These are phyloP conservation scores for Lasiodiplodia theobromae DNA, from an alignment of 2,329 filamentous ascomycete species.

Conservation along the genomic window DNA sequence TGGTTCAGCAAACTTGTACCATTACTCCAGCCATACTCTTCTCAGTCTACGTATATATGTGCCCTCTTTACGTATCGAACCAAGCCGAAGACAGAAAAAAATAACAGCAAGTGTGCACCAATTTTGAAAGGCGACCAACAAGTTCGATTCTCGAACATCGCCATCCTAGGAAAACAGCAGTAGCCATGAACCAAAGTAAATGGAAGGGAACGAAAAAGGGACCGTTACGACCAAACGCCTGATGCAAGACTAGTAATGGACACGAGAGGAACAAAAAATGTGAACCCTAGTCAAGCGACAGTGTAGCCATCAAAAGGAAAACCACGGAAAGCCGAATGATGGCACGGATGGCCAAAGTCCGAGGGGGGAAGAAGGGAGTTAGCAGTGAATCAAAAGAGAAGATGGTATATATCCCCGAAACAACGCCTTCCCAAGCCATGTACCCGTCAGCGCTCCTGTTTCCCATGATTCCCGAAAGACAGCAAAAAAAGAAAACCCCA, in stretches of 20 bases:
- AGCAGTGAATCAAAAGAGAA: background rate
- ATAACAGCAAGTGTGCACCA: background rate
- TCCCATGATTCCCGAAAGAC: background rate
- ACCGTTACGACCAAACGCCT: background rate
- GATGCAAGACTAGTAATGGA: background rate
- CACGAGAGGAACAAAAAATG: background rate
- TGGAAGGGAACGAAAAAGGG: background rate
- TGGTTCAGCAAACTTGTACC: background rate
- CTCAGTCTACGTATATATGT: background rate
- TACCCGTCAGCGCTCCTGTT: conserved; percentile 10
- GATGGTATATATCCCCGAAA: conserved; percentile 15
- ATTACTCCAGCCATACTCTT: background rate
- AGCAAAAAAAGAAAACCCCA: background rate
- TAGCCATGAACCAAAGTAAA: background rate
- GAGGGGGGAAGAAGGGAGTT: background rate
- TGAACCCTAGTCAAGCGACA: background rate
- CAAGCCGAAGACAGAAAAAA: background rate
- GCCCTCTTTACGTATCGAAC: background rate
- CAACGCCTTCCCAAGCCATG: background rate
- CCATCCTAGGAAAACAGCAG: background rate
- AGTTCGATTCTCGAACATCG: background rate
- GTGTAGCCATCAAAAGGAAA: background rate
- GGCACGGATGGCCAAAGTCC: background rate
- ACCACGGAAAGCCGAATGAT: background rate
- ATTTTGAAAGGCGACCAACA: background rate